phyloP scores from a whole-genome alignment of 345 rosid species.

The Hypericum perforatum region DNA sequence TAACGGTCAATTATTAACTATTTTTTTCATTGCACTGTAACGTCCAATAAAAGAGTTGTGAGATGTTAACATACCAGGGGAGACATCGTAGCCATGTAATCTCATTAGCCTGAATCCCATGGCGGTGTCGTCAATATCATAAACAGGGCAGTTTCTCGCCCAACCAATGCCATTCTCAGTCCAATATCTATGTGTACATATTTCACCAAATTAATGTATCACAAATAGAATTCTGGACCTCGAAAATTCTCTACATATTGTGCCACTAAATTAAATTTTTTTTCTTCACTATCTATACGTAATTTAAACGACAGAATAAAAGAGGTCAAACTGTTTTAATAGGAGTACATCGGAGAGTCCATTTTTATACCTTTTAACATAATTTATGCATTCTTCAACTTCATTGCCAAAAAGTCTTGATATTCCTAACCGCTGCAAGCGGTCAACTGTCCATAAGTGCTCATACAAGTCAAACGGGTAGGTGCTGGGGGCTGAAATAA shows the following conservation, averaged over 20 bases:
- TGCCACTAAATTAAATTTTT: too few species aligned
- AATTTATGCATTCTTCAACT: slow-evolving; percentile 50
- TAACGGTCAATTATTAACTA: too few species aligned
- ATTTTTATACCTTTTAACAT: slow-evolving; percentile 45
- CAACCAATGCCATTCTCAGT: slow-evolving; percentile 74
- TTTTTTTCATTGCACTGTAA: too few species aligned
- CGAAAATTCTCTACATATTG: too few species aligned
- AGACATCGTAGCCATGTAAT: slow-evolving; percentile 62
- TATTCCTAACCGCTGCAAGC: slow-evolving; percentile 77
- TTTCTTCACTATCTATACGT: too few species aligned
- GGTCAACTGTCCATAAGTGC: slow-evolving; percentile 83
- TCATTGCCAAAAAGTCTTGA: slow-evolving; percentile 68
- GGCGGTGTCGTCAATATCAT: slow-evolving; percentile 85
- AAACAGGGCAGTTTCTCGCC: slow-evolving; percentile 75
- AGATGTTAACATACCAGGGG: slow-evolving; percentile 40
- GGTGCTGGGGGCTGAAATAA: slow-evolving; percentile 57
- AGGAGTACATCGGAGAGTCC: too few species aligned
- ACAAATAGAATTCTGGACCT: neutral
- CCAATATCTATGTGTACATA: slow-evolving; percentile 49
- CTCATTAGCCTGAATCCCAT: slow-evolving; percentile 87
- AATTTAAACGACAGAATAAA: too few species aligned
- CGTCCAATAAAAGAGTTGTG: too few species aligned
- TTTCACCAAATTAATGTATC: neutral
- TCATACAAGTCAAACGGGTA: slow-evolving; percentile 92
- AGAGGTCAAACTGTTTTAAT: too few species aligned